Percentiles rank a stretch among this genome's conserved stretches.
phyloP scores from a whole-genome alignment of 305 asterid genomes.

The Fraxinus velutina region DNA sequence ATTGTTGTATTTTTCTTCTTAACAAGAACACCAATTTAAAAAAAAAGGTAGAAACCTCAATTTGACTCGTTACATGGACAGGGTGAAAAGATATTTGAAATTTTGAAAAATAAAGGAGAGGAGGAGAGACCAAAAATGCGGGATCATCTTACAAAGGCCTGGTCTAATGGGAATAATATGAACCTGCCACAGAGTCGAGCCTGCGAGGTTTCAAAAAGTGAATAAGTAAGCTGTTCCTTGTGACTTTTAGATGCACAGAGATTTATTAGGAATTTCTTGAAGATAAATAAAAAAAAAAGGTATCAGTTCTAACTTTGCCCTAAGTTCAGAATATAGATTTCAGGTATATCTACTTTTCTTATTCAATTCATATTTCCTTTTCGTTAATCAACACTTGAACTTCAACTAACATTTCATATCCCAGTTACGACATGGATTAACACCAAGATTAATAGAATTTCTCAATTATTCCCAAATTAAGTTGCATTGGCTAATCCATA shows the following conservation, averaged over 20 bases:
- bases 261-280: neutral
- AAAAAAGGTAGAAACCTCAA: neutral
- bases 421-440: neutral
- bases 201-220: neutral
- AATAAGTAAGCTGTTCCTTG: neutral
- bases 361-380: neutral
- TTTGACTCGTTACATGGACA: neutral
- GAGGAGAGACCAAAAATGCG: neutral
- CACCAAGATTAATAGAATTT: neutral
- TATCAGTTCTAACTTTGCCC: neutral
- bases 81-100: neutral
- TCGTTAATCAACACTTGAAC: neutral
- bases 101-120: neutral
- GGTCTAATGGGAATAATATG: neutral
- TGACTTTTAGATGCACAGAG: neutral
- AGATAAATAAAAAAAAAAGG: neutral
- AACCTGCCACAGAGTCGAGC: neutral
- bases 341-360: neutral
- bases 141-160: neutral
- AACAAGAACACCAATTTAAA: neutral
- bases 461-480: neutral
- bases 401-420: neutral
- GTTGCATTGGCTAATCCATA: neutral
- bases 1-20: neutral
- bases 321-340: neutral